Conservation (phyloP, 495 filamentous ascomycete species). For the Jackrogersella minutella region DNA sequence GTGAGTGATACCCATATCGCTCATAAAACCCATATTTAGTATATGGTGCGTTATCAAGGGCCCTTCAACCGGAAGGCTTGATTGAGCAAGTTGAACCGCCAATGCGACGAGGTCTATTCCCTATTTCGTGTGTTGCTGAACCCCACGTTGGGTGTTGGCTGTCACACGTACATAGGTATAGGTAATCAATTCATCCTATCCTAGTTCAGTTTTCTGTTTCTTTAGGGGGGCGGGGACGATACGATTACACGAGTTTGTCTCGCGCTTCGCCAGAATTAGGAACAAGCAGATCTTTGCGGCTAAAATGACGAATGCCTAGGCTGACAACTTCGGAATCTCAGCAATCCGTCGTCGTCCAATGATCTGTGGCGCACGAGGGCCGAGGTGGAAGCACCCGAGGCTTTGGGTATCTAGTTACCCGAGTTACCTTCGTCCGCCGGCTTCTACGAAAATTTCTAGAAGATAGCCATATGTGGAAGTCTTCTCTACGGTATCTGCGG, state of each 20-base stretch:
- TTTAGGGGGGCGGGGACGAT: background rate
- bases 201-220: conserved; percentile 3
- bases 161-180: conserved; percentile 10
- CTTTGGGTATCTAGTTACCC: conserved; percentile 36
- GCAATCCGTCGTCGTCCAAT: conserved; percentile 21
- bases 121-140: conserved; percentile 17
- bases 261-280: conserved; percentile 27
- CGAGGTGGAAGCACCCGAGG: conserved; percentile 34
- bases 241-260: conserved; percentile 25
- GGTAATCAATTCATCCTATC: background rate
- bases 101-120: conserved; percentile 25
- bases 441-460: conserved; percentile 44
- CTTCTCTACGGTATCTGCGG: conserved; percentile 15
- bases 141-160: conserved; percentile 28
- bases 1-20: conserved; percentile 32
- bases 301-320: conserved; percentile 34
- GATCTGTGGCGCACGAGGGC: conserved; percentile 10
- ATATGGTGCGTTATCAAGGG: conserved; percentile 36
- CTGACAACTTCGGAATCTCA: conserved; percentile 32
- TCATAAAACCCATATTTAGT: conserved; percentile 30
- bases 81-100: conserved; percentile 41
- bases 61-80: conserved; percentile 29
- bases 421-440: conserved; percentile 15
- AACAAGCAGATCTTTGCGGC: conserved; percentile 31
- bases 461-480: conserved; percentile 22